Evolutionary conservation across 2,329 filamentous ascomycete genomes (phyloP).

Genomic region (Boeremia exigua): DNA sequence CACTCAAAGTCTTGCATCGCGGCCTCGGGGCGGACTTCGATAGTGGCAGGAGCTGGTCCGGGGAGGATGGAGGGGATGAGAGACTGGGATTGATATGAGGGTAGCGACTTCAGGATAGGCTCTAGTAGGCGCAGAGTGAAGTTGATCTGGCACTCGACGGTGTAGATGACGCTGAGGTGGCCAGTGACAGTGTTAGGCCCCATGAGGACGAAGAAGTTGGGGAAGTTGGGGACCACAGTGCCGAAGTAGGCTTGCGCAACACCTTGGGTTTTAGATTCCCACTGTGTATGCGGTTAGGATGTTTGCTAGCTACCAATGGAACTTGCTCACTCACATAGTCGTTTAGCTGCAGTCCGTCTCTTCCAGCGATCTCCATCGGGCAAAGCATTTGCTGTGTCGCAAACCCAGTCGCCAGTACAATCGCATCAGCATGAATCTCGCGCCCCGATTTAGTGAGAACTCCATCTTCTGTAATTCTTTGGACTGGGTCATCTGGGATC

Average conservation of each 20-base stretch:
- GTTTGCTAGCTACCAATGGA: background rate
- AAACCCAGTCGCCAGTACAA: slow-evolving; percentile 59
- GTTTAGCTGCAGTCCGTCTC: slow-evolving; percentile 49
- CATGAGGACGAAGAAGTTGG: slow-evolving; percentile 35
- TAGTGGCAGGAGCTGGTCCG: slow-evolving; percentile 27
- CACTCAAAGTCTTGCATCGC: slow-evolving; percentile 45
- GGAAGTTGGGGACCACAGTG: slow-evolving; percentile 52
- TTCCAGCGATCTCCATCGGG: slow-evolving; percentile 56
- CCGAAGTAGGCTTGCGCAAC: slow-evolving; percentile 56
- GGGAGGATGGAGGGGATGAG: slow-evolving; percentile 29
- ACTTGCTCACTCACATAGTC: slow-evolving; percentile 39
- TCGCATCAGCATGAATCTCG: slow-evolving; percentile 52
- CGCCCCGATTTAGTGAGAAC: slow-evolving; percentile 50
- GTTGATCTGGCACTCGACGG: slow-evolving; percentile 60
- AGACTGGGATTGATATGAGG: slow-evolving; percentile 32
- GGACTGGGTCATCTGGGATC: slow-evolving; percentile 50
- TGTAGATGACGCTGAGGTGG: slow-evolving; percentile 59
- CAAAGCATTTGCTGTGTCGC: slow-evolving; percentile 56
- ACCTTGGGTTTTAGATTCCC: slow-evolving; percentile 46
- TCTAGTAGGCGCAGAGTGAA: slow-evolving; percentile 52
- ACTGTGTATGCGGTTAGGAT: slow-evolving; percentile 36
- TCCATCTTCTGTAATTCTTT: slow-evolving; percentile 47
- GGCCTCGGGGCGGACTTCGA: slow-evolving; percentile 48
- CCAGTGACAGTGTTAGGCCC: slow-evolving; percentile 54
- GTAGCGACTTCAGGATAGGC: slow-evolving; percentile 49